phyloP scores from a whole-genome alignment of 2,329 filamentous ascomycete species.

The Akanthomyces muscarius region DNA sequence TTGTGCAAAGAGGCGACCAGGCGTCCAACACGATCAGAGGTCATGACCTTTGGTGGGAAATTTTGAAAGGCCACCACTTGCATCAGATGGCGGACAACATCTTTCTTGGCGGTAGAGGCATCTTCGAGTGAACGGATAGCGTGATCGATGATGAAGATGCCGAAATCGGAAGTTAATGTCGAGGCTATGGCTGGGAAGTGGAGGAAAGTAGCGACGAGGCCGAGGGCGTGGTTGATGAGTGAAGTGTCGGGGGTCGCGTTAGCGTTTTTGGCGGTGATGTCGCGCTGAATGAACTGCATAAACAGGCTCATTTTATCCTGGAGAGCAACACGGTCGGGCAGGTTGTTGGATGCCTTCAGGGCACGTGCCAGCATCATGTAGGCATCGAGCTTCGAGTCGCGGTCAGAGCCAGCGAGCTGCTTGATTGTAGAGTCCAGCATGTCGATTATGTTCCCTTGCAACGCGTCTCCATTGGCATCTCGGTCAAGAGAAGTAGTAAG shows the following conservation, averaged over 20 bases:
- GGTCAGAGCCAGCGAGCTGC: slow-evolving; percentile 71
- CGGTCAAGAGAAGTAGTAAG: slow-evolving; percentile 38
- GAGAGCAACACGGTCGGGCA: slow-evolving; percentile 71
- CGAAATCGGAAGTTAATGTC: slow-evolving; percentile 73
- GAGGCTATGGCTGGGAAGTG: slow-evolving; percentile 68
- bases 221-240: slow-evolving; percentile 72
- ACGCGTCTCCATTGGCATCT: slow-evolving; percentile 38
- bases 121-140: slow-evolving; percentile 72
- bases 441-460: slow-evolving; percentile 57
- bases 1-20: slow-evolving; percentile 67
- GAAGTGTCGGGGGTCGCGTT: slow-evolving; percentile 59
- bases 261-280: slow-evolving; percentile 61
- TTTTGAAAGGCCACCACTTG: slow-evolving; percentile 76
- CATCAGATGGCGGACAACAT: slow-evolving; percentile 73
- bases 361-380: slow-evolving; percentile 76
- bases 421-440: slow-evolving; percentile 84
- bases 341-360: slow-evolving; percentile 75
- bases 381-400: slow-evolving; percentile 73
- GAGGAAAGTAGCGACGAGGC: slow-evolving; percentile 71
- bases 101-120: slow-evolving; percentile 60
- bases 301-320: slow-evolving; percentile 73
- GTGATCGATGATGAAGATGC: slow-evolving; percentile 74
- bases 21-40: slow-evolving; percentile 62
- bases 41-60: slow-evolving; percentile 73
- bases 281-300: slow-evolving; percentile 77